Conservation (phyloP, 2,329 filamentous ascomycete species). For the Ceratocystis harringtonii region DNA sequence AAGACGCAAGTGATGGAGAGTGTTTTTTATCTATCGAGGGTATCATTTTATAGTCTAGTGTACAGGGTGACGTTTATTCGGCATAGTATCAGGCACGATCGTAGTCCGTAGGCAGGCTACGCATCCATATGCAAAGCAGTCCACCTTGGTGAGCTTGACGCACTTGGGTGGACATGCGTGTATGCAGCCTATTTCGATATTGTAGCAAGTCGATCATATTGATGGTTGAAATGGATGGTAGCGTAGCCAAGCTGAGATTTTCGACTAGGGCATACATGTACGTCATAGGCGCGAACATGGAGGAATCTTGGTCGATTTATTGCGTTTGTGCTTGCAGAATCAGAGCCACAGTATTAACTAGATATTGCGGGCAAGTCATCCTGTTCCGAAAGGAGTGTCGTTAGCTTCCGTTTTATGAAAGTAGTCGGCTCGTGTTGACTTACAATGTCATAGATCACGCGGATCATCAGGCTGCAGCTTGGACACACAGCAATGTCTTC, state of each 20-base stretch:
- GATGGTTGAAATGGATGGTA: background rate
- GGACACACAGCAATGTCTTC: slow-evolving; percentile 95
- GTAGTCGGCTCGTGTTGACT: slow-evolving; percentile 21
- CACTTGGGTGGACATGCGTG: no score
- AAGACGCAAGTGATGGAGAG: background rate
- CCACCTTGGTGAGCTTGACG: no score
- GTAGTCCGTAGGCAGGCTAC: background rate
- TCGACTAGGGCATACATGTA: background rate
- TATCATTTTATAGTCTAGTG: background rate
- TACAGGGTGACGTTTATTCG: background rate
- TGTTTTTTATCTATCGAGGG: background rate
- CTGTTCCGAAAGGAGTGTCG: background rate
- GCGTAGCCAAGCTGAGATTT: background rate
- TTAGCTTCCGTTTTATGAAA: background rate
- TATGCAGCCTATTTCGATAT: no score
- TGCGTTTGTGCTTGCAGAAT: background rate
- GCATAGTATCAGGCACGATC: background rate
- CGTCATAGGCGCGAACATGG: background rate
- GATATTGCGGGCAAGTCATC: background rate
- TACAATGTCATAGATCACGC: slow-evolving; percentile 81
- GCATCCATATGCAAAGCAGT: background rate
- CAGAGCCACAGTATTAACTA: background rate
- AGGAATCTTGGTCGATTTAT: background rate
- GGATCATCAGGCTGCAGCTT: slow-evolving; percentile 92
- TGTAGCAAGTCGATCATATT: background rate